Evolutionary conservation across 2,329 filamentous ascomycete species (phyloP).

Genomic region (Sclerotinia subarctica): DNA sequence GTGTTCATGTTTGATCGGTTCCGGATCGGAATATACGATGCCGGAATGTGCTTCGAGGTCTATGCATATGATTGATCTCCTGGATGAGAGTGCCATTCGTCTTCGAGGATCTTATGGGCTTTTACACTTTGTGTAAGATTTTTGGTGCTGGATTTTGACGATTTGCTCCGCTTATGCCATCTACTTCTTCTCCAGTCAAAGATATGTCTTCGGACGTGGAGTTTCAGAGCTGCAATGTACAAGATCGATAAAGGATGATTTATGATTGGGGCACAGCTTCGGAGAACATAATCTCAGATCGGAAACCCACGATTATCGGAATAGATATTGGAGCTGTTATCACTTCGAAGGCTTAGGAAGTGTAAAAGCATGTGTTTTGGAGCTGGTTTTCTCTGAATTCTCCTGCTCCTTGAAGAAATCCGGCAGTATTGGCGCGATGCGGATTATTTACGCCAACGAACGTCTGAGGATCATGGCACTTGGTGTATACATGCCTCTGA

Average conservation of each 20-base stretch:
- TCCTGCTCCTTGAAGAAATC: too few relatives aligned
- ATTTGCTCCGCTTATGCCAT: too few relatives aligned
- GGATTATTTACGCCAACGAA: background rate
- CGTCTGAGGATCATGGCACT: too few relatives aligned
- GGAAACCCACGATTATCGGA: background rate
- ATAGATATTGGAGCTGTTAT: background rate
- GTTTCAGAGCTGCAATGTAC: background rate
- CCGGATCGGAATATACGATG: background rate
- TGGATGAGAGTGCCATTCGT: background rate
- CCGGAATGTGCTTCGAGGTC: rapidly evolving
- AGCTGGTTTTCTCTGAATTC: background rate
- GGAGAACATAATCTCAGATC: background rate
- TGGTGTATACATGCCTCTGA: background rate
- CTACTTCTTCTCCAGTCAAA: background rate
- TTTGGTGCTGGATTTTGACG: background rate
- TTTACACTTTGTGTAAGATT: background rate
- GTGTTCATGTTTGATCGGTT: background rate
- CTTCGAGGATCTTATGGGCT: background rate
- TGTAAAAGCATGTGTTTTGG: background rate
- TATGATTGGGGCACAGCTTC: background rate
- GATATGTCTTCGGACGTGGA: background rate
- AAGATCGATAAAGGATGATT: background rate
- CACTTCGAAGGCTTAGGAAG: background rate
- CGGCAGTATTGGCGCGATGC: background rate
- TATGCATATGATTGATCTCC: background rate